Percentiles rank a stretch among this genome's conserved stretches.
phyloP scores from a whole-genome alignment of 2,329 filamentous ascomycete genomes.

The Penicillium griseofulvum region DNA sequence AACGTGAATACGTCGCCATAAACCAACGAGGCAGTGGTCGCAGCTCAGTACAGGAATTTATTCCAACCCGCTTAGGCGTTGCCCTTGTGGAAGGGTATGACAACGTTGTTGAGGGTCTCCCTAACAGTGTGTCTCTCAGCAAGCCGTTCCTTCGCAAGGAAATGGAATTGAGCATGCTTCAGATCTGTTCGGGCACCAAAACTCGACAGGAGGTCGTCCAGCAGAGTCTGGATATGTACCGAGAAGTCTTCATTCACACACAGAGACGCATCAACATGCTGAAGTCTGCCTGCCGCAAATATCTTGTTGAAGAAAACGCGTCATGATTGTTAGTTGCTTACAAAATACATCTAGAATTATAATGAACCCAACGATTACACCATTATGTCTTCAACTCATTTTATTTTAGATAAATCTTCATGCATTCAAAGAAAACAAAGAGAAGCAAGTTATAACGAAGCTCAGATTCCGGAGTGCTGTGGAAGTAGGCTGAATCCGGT shows the following conservation, averaged over 20 bases:
- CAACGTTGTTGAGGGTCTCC: slow-evolving; percentile 82
- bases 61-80: slow-evolving; percentile 86
- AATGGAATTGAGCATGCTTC: slow-evolving; percentile 96
- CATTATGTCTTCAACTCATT: not conserved
- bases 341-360: not conserved
- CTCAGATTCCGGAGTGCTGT: too few species aligned
- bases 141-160: slow-evolving; percentile 97
- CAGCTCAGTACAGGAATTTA: slow-evolving; percentile 72
- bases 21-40: slow-evolving; percentile 51
- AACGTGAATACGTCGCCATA: slow-evolving; percentile 78
- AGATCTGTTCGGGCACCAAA: slow-evolving; percentile 84
- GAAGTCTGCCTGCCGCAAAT: slow-evolving; percentile 58
- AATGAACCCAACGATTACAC: not conserved
- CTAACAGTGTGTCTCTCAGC: slow-evolving; percentile 65
- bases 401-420: not conserved
- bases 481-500: too few species aligned
- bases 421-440: not conserved
- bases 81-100: slow-evolving; percentile 94
- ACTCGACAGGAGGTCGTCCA: slow-evolving; percentile 72
- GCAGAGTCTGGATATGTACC: slow-evolving; percentile 83
- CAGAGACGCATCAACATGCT: slow-evolving; percentile 68
- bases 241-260: slow-evolving; percentile 79
- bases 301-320: slow-evolving; percentile 46
- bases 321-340: slow-evolving; percentile 11
- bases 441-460: not conserved